phyloP scores from a whole-genome alignment of 495 filamentous ascomycete species.

The Venustampulla echinocandica region DNA sequence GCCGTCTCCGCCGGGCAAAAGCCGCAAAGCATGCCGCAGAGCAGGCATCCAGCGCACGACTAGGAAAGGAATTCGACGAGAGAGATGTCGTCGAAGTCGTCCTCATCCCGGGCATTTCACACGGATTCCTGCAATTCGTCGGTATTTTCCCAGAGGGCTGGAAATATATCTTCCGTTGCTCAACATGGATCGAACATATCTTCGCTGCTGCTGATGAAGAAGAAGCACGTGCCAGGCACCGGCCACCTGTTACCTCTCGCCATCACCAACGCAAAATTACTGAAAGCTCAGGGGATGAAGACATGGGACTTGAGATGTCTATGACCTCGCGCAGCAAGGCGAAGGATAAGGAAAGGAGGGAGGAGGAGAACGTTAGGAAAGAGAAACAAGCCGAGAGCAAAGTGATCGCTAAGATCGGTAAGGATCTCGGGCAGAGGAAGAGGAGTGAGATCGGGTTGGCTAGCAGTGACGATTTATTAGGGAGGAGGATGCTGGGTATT shows the following conservation, averaged over 20 bases:
- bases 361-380: conserved; percentile 26
- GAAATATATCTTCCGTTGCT: conserved; percentile 67
- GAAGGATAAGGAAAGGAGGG: conserved; percentile 14
- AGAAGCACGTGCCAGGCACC: conserved; percentile 9
- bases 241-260: conserved; percentile 14
- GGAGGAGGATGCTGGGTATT: conserved; percentile 76
- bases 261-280: conserved; percentile 28
- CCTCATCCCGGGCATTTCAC: conserved; percentile 77
- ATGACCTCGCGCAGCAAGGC: conserved; percentile 33
- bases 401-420: conserved; percentile 7
- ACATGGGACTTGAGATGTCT: conserved; percentile 71
- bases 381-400: conserved; percentile 25
- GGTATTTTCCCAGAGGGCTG: conserved; percentile 77
- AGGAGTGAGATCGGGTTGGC: conserved; percentile 59
- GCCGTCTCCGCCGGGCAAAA: conserved; percentile 75
- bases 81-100: conserved; percentile 71
- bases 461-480: conserved; percentile 77
- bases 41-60: conserved; percentile 9
- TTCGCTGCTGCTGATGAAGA: conserved; percentile 46
- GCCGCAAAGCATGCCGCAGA: conserved; percentile 42
- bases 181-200: conserved; percentile 66
- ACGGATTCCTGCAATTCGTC: conserved; percentile 90
- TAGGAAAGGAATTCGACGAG: conserved; percentile 55
- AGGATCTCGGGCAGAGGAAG: conserved; percentile 20
- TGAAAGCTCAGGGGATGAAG: conserved; percentile 73